Conservation (phyloP, 805 yeast species). For the Yamadazyma akitaensis region DNA sequence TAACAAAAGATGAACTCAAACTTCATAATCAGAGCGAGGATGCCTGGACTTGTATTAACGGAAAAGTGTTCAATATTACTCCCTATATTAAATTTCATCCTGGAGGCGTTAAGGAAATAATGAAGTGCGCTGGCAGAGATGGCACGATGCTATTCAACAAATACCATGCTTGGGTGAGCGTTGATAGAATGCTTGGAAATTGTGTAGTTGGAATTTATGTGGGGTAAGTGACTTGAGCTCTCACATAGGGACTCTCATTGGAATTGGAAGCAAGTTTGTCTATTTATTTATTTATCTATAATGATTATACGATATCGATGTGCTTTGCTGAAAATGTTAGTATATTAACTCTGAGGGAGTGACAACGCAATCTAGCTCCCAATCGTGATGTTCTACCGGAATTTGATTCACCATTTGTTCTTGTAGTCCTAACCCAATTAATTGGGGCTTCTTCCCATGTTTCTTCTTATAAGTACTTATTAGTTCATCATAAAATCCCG, state of each 20-base stretch:
- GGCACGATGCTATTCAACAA: slow-evolving; percentile 73
- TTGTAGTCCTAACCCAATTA: slow-evolving; percentile 63
- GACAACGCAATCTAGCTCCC: slow-evolving; percentile 53
- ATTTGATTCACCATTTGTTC: slow-evolving; percentile 56
- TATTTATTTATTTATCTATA: background rate
- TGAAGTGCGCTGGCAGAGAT: slow-evolving; percentile 80
- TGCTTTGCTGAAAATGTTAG: background rate
- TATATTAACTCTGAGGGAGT: slow-evolving; percentile 22
- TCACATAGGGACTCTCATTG: background rate
- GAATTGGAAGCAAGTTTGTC: background rate
- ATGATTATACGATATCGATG: background rate
- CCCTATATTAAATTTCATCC: slow-evolving; percentile 86
- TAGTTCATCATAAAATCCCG: slow-evolving; percentile 83
- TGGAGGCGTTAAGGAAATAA: slow-evolving; percentile 79
- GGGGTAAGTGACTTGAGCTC: background rate
- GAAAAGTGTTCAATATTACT: slow-evolving; percentile 83
- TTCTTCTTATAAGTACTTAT: slow-evolving; percentile 20
- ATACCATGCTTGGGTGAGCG: slow-evolving; percentile 75
- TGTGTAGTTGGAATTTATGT: slow-evolving; percentile 68
- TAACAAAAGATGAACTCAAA: slow-evolving; percentile 55
- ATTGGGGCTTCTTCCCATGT: slow-evolving; percentile 31
- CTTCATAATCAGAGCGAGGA: slow-evolving; percentile 61
- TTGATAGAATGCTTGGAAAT: slow-evolving; percentile 71
- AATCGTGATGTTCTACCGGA: slow-evolving; percentile 65
- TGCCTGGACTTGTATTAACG: slow-evolving; percentile 81